Evolutionary conservation across 1,139 yeast species (phyloP).

Genomic region (Yamadazyma jaroonii): DNA sequence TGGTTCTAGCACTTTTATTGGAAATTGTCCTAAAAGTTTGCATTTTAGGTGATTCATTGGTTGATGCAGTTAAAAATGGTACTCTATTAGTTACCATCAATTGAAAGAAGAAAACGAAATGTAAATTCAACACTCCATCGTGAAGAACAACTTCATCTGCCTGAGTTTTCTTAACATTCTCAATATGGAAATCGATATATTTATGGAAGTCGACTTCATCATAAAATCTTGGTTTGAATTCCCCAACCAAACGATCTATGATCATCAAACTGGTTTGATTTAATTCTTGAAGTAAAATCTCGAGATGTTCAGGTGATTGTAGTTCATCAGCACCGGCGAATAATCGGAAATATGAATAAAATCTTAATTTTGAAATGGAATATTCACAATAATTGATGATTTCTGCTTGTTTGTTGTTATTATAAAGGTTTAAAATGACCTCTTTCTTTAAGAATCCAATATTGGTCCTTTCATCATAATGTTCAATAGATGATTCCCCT

Average conservation of each 20-base stretch:
- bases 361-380: constrained; percentile 23
- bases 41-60: constrained; percentile 17
- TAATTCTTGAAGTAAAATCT: constrained; percentile 17
- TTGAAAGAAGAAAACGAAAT: constrained; percentile 31
- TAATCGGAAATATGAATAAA: constrained; percentile 27
- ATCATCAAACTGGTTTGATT: constrained; percentile 21
- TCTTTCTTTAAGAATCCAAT: constrained; percentile 11
- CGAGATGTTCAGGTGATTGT: constrained; percentile 16
- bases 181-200: neutral
- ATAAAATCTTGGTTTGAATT: constrained; percentile 24
- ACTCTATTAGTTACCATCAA: constrained; percentile 36
- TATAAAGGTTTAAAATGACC: constrained; percentile 6
- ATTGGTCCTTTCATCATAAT: constrained; percentile 5
- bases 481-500: constrained; percentile 3
- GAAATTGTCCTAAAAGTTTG: constrained; percentile 25
- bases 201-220: constrained; percentile 24
- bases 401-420: neutral
- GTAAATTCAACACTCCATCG: constrained; percentile 11
- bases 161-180: constrained; percentile 10
- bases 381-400: constrained; percentile 12
- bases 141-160: constrained; percentile 11
- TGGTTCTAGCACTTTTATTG: constrained; percentile 38
- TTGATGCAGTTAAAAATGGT: constrained; percentile 23
- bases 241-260: constrained; percentile 13
- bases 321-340: constrained; percentile 25